Base-by-base conservation (phyloP, 306 rosid species). In the Carpinus fangiana region DNA sequence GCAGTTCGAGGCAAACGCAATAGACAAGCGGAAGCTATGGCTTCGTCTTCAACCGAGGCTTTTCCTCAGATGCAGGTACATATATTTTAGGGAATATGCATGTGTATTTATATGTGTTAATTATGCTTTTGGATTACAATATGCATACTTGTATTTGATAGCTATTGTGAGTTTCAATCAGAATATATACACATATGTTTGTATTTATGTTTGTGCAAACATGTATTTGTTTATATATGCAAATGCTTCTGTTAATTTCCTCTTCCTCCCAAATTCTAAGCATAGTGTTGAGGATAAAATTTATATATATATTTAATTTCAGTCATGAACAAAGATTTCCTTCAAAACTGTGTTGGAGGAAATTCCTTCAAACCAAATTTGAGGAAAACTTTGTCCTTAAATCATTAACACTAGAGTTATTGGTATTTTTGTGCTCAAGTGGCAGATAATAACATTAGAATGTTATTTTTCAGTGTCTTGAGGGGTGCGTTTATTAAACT, bases 41-140 rank as follows among this genome's bases (percentile, higher is more conserved):
- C 84, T 83, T 90, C 90, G 41, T 80, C 91, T 85, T 87, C 92
- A 16, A 65, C 80, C 47, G 86, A 86, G 5, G 76, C 74, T 72
- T 62, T 80, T 50, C 84, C 90, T 36, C 84, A 81, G 36, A 61
- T 82, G 77, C 93, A 83, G 93, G 97, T 90, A 75, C 41, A 11
- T 5, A 41, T 66, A 38, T 38, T 12, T 64, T 34, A 13, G 8
- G 36, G 12, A 46, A 9, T 66, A 48, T 5, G 66, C 4, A 3
- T 38, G 23, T 12, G 3, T 48, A 4, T 20, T 1, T 16, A 17
- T 2, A 70, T 52, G 21, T 26, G 12, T 26, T 7, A 64, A 31
- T 7, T 10, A 13, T 31, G 41, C 13, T 0, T 62, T 11, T 13
- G 45, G 0, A 36, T 31, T 23, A 23, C 26, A 1, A 16, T 7